Evolutionary conservation across 805 yeast species (phyloP).

Genomic region (Metschnikowia corniflorae): DNA sequence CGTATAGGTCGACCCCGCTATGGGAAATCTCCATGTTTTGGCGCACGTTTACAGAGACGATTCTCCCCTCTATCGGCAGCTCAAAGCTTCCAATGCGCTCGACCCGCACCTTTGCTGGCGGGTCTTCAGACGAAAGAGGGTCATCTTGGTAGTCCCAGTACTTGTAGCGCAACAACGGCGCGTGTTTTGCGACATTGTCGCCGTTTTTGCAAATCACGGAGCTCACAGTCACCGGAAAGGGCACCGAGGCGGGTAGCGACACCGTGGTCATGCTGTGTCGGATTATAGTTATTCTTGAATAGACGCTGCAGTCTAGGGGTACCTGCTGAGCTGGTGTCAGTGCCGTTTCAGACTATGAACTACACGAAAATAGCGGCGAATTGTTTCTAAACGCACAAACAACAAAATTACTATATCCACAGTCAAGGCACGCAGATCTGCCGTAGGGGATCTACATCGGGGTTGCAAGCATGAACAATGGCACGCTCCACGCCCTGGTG

Average conservation of each 20-base stretch:
- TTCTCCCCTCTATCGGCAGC: constrained; percentile 73
- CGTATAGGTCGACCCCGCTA: constrained; percentile 42
- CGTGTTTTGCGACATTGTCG: constrained; percentile 46
- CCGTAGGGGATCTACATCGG: no score
- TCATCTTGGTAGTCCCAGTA: constrained; percentile 65
- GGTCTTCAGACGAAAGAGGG: constrained; percentile 42
- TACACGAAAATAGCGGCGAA: no score
- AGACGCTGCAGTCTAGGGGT: no score
- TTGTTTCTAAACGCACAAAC: no score
- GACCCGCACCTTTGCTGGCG: constrained; percentile 48
- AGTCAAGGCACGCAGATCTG: no score
- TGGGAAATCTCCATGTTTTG: constrained; percentile 61
- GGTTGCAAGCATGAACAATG: no score
- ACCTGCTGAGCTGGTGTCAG: no score
- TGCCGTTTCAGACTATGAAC: no score
- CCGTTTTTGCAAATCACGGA: constrained; percentile 46
- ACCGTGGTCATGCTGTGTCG: constrained; percentile 45
- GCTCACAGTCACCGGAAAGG: constrained; percentile 65
- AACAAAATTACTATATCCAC: no score
- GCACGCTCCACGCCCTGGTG: no score
- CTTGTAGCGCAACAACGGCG: constrained; percentile 55
- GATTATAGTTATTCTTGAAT: no score
- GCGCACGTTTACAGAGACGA: constrained; percentile 48
- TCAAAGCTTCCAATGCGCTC: constrained; percentile 77
- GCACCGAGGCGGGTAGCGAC: constrained; percentile 56